Evolutionary conservation across 75 land plant genomes (phyloP).

Genomic region (Gnetum montanum): DNA sequence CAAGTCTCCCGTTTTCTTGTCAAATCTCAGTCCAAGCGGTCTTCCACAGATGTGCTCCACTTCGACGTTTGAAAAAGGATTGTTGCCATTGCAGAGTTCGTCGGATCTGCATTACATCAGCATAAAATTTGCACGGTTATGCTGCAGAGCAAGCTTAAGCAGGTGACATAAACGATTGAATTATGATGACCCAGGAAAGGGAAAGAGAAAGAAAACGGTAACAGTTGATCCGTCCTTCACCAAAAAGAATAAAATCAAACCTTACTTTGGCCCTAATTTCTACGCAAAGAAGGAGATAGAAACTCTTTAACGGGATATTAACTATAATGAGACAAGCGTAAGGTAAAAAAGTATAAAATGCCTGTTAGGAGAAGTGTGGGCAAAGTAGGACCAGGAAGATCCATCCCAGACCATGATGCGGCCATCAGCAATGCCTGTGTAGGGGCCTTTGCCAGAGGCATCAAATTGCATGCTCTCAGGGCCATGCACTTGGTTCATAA

Average conservation of each 20-base stretch:
- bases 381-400: constrained; percentile 57
- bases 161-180: background rate
- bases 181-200: background rate
- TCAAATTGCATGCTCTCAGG: constrained; percentile 93
- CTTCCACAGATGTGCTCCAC: constrained; percentile 86
- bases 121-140: background rate
- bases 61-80: constrained; percentile 31
- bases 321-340: too few species aligned
- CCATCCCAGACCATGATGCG: constrained; percentile 77
- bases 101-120: constrained; percentile 52
- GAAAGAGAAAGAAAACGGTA: too few species aligned
- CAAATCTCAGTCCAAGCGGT: constrained; percentile 78
- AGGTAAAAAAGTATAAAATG: too few species aligned
- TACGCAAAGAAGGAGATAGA: too few species aligned
- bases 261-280: too few species aligned
- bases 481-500: constrained; percentile 51
- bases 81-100: constrained; percentile 44
- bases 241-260: too few species aligned
- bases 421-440: constrained; percentile 92
- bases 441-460: constrained; percentile 65
- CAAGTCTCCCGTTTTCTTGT: constrained; percentile 74
- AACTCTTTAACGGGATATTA: too few species aligned
- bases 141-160: background rate
- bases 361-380: constrained; percentile 70
- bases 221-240: too few species aligned